Evolutionary conservation across 1,284 basidiomycete genomes (phyloP).

Genomic region (Trichosporon coremiiforme): DNA sequence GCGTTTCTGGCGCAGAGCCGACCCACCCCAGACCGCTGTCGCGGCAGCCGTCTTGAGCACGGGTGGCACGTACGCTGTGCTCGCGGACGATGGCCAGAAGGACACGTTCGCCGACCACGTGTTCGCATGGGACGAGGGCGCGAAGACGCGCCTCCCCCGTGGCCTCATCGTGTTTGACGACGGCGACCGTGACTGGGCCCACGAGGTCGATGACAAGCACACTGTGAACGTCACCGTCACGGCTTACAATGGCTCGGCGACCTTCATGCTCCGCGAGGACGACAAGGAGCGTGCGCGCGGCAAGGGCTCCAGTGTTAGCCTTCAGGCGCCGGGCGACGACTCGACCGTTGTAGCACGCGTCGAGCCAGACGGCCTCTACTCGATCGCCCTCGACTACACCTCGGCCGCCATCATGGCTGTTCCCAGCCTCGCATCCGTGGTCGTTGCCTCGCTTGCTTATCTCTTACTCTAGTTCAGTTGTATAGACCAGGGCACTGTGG

Average conservation of each 20-base stretch:
- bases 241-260: background rate
- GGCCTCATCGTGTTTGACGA: slow-evolving; percentile 10
- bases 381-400: slow-evolving; percentile 7
- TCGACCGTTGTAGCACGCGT: background rate
- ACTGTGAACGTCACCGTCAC: slow-evolving; percentile 19
- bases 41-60: slow-evolving; percentile 13
- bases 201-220: background rate
- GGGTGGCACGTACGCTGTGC: slow-evolving; percentile 13
- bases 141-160: background rate
- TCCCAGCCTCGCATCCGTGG: background rate
- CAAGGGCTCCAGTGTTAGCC: background rate
- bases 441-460: background rate
- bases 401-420: background rate
- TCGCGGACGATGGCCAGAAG: background rate
- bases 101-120: slow-evolving; percentile 17
- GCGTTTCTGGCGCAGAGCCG: slow-evolving; percentile 15
- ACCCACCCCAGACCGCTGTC: background rate
- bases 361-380: slow-evolving; percentile 3
- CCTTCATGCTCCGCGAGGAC: slow-evolving; percentile 6
- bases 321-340: slow-evolving; percentile 14
- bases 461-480: background rate
- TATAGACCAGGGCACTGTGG: background rate
- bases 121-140: background rate
- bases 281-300: slow-evolving; percentile 16
- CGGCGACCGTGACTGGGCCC: background rate